Base-by-base conservation (phyloP, 2,329 filamentous ascomycete genomes). In the Boeremia lycopersici region DNA sequence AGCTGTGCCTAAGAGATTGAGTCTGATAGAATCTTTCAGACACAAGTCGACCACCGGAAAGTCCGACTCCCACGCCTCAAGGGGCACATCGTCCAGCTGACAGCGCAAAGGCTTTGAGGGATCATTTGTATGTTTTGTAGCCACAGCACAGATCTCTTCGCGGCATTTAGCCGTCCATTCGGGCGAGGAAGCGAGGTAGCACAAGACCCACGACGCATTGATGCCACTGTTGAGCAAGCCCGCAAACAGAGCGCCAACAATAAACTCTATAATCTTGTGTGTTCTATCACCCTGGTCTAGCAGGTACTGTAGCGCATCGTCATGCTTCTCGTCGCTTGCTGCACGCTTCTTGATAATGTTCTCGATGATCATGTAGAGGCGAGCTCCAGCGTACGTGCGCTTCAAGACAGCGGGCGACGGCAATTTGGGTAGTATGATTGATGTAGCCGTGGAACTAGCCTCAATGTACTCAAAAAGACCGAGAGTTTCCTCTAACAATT, bases 221-320 rank as follows among this genome's bases (percentile, higher is more conserved):
- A 84, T 78, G 34, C 82, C 82, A 23, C 74, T 82, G 69, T 86
- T 86, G n/a, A 85, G 60, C 30, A 82, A 73, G n/a, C 83, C 83
- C 1, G 83, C 83, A 63, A 83, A 84, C 3, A 86, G 70, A 0
- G 81, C 73, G 11, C 79, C 78, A n/a, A 85, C 71, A 30, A 84
- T 74, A 67, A 85, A 84, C 11, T 61, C 60, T 13, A 82, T 73
- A 30, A 83, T 78, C 41, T 77, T 71, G 7, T 67, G 61, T 10
- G 80, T 75, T 13, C 67, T 70, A n/a, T 81, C 77, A 5, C 79
- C 82, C 28, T 77, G 69, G 36, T 86, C 83, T 17, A 86, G 76
- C 34, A 85, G 63, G 26, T 74, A 77, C 64, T 86, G 83, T 62
- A 86, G 59, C 0, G 82, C 73, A 58, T 86, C 84, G 2, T 81